phyloP scores from a whole-genome alignment of 495 filamentous ascomycete genomes.

The Penicillium samsonianum region DNA sequence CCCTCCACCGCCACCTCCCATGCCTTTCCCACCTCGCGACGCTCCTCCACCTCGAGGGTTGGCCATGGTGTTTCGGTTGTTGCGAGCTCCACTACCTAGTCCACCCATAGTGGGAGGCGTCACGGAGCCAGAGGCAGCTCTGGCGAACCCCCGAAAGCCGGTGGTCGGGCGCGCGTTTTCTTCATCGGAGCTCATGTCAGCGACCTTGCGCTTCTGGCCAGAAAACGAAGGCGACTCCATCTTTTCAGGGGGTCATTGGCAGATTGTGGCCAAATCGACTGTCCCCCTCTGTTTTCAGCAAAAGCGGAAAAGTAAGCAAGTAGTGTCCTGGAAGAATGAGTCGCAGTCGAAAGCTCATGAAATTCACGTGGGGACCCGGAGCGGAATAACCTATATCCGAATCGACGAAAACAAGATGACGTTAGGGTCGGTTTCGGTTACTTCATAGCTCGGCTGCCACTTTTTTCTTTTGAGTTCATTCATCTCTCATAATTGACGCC shows the following conservation, averaged over 20 bases:
- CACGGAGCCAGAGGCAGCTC: conserved; percentile 44
- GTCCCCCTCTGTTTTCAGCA: not conserved
- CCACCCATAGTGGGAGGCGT: conserved; percentile 41
- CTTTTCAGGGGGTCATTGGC: conserved; percentile 10
- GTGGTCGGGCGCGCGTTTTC: conserved; percentile 32
- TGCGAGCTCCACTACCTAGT: conserved; percentile 37
- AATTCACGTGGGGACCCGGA: conserved; percentile 29
- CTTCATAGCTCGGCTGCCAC: conserved; percentile 27
- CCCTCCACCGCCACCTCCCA: conserved; percentile 13
- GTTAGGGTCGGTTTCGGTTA: conserved; percentile 31
- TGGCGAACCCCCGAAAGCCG: conserved; percentile 41
- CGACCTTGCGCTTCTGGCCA: conserved; percentile 47
- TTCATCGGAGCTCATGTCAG: conserved; percentile 48
- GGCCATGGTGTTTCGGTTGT: conserved; percentile 34
- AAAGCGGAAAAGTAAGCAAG: not conserved
- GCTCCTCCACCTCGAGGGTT: conserved; percentile 26
- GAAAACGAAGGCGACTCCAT: conserved; percentile 41
- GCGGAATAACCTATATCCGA: conserved; percentile 21
- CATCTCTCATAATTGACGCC: conserved; percentile 7
- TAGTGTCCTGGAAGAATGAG: not conserved
- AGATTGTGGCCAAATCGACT: conserved; percentile 3
- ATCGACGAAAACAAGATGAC: conserved; percentile 34
- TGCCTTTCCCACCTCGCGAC: conserved; percentile 23
- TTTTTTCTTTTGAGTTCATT: conserved; percentile 18
- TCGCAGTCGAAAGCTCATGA: conserved; percentile 18